Evolutionary conservation across 495 filamentous ascomycete species (phyloP).

Genomic region (Bacidia rubella): DNA sequence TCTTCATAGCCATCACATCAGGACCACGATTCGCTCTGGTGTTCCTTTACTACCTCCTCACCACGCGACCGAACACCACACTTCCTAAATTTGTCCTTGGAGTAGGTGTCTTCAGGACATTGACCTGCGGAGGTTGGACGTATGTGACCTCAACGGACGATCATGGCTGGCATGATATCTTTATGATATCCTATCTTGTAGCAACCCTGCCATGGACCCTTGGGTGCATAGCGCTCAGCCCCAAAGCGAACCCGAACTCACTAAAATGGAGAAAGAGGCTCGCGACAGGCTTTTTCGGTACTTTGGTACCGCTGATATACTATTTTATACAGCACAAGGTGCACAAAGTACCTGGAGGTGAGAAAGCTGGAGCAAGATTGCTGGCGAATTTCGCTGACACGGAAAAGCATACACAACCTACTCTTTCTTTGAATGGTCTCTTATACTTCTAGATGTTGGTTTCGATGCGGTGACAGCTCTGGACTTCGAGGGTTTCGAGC

Average conservation of each 20-base stretch:
- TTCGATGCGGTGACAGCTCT: slow-evolving; percentile 96
- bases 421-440: slow-evolving; percentile 93
- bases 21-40: slow-evolving; percentile 90
- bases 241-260: slow-evolving; percentile 59
- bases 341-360: slow-evolving; percentile 87
- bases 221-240: slow-evolving; percentile 80
- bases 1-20: slow-evolving; percentile 94
- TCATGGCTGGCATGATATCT: slow-evolving; percentile 97
- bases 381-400: background rate
- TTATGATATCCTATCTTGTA: slow-evolving; percentile 97
- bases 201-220: slow-evolving; percentile 91
- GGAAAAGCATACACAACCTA: slow-evolving; percentile 88
- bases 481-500: slow-evolving; percentile 82
- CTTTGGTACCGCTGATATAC: slow-evolving; percentile 80
- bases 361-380: slow-evolving; percentile 20
- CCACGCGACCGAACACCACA: slow-evolving; percentile 53
- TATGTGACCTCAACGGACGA: slow-evolving; percentile 98
- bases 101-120: slow-evolving; percentile 71
- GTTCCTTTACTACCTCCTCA: slow-evolving; percentile 83
- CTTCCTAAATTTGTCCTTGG: slow-evolving; percentile 73
- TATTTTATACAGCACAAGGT: slow-evolving; percentile 99
- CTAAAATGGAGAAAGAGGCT: slow-evolving; percentile 83
- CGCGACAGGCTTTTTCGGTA: slow-evolving; percentile 77
- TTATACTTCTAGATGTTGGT: slow-evolving; percentile 87
- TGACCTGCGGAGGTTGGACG: slow-evolving; percentile 97